A percentile compares a stretch with the other conserved stretches of the same genome.
Conservation (phyloP, 1,284 basidiomycete genomes). For the Cutaneotrichosporon cavernicola region DNA sequence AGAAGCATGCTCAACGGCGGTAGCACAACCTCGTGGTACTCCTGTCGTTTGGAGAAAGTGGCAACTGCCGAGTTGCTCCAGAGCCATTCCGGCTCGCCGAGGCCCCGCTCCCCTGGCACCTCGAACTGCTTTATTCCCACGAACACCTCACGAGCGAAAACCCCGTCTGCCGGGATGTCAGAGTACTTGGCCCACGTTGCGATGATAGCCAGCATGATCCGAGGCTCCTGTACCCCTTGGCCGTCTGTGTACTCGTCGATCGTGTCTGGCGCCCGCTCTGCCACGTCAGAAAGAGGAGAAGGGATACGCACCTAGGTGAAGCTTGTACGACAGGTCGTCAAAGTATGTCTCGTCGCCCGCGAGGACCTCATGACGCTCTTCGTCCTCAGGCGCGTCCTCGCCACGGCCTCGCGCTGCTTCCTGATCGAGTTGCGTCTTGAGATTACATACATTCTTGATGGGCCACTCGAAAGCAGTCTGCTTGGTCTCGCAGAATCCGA, state of each 20-base stretch:
- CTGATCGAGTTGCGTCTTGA: slow-evolving; percentile 29
- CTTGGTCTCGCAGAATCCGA: slow-evolving; percentile 24
- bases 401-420: slow-evolving; percentile 21
- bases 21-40: slow-evolving; percentile 70
- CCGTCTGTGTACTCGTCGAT: neutral
- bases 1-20: slow-evolving; percentile 65
- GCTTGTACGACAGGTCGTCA: slow-evolving; percentile 70
- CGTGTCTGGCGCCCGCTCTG: slow-evolving; percentile 17
- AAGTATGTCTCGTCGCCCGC: slow-evolving; percentile 62
- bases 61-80: slow-evolving; percentile 71
- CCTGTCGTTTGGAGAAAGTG: slow-evolving; percentile 64
- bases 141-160: slow-evolving; percentile 68
- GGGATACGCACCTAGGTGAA: slow-evolving; percentile 47
- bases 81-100: slow-evolving; percentile 67
- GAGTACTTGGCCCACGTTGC: slow-evolving; percentile 25
- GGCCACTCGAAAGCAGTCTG: slow-evolving; percentile 37
- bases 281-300: slow-evolving; percentile 11
- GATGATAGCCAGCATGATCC: slow-evolving; percentile 28
- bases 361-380: slow-evolving; percentile 61
- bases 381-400: slow-evolving; percentile 27
- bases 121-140: slow-evolving; percentile 68
- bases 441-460: slow-evolving; percentile 20
- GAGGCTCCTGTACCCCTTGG: slow-evolving; percentile 16
- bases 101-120: slow-evolving; percentile 62
- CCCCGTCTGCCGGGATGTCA: slow-evolving; percentile 26